phyloP scores from a whole-genome alignment of 2,329 filamentous ascomycete genomes.

The Pseudopyrenochaeta lycopersici region DNA sequence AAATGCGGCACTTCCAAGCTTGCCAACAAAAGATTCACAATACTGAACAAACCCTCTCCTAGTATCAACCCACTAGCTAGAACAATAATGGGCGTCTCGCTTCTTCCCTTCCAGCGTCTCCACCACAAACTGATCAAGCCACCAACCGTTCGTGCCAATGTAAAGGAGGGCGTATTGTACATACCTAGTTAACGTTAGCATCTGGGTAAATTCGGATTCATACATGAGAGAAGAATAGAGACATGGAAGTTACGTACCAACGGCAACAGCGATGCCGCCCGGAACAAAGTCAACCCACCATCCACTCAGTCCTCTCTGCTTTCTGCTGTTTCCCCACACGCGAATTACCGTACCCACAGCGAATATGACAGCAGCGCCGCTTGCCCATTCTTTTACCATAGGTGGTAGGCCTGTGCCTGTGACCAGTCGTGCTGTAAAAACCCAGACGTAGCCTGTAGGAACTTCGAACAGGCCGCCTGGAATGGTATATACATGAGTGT shows the following conservation, averaged over 20 bases:
- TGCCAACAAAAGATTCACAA: constrained; percentile 77
- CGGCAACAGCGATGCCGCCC: constrained; percentile 93
- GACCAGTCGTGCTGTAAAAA: constrained; percentile 92
- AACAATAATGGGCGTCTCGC: constrained; percentile 85
- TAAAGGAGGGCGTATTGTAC: constrained; percentile 98
- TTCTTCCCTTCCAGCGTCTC: constrained; percentile 43
- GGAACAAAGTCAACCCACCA: constrained; percentile 81
- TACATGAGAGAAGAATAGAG: neutral
- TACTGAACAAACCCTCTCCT: constrained; percentile 21
- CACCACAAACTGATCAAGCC: constrained; percentile 57
- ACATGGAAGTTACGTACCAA: constrained; percentile 70
- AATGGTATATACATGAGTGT: constrained; percentile 88
- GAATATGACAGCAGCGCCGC: constrained; percentile 78
- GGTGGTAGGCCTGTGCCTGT: constrained; percentile 87
- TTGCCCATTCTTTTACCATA: constrained; percentile 83
- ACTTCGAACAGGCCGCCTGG: constrained; percentile 92
- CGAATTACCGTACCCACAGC: constrained; percentile 74
- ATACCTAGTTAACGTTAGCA: constrained; percentile 67
- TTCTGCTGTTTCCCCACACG: constrained; percentile 52
- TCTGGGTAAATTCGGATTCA: neutral
- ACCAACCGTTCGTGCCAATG: constrained; percentile 84
- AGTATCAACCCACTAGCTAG: constrained; percentile 89
- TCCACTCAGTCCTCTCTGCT: constrained; percentile 42
- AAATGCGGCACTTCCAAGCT: constrained; percentile 55
- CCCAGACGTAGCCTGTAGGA: constrained; percentile 95